These are phyloP conservation scores for Pezicula rhizophila DNA, from an alignment of 2,329 filamentous ascomycete species.

Conservation along the genomic window DNA sequence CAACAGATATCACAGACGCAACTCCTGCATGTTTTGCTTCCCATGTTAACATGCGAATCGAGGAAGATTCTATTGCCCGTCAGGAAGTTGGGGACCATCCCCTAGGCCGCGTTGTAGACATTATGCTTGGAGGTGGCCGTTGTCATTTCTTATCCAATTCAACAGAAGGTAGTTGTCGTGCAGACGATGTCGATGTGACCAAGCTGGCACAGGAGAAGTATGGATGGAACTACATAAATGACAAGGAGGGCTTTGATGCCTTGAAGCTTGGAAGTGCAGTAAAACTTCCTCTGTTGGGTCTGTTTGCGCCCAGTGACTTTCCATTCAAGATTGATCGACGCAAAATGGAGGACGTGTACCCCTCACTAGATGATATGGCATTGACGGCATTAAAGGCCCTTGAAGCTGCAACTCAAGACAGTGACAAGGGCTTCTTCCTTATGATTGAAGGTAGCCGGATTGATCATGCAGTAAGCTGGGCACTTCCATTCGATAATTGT, in stretches of 20 bases:
- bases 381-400: constrained; percentile 73
- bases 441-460: constrained; percentile 98
- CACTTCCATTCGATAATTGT: not conserved
- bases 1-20: constrained; percentile 89
- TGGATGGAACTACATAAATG: constrained; percentile 74
- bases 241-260: constrained; percentile 68
- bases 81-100: constrained; percentile 88
- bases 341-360: constrained; percentile 72
- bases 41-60: constrained; percentile 71
- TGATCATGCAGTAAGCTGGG: constrained; percentile 61
- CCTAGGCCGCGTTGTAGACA: constrained; percentile 78
- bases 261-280: constrained; percentile 61
- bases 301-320: constrained; percentile 77
- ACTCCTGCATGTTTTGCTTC: constrained; percentile 93
- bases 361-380: constrained; percentile 88
- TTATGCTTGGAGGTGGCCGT: constrained; percentile 87
- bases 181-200: constrained; percentile 71
- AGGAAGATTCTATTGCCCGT: constrained; percentile 86
- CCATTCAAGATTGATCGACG: constrained; percentile 91
- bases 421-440: constrained; percentile 91
- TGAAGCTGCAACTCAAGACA: constrained; percentile 72
- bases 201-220: constrained; percentile 65
- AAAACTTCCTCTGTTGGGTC: constrained; percentile 75
- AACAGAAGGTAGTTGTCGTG: constrained; percentile 73
- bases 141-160: constrained; percentile 89